phyloP scores from a whole-genome alignment of 768 basidiomycete species.

The Dendrothele bispora region DNA sequence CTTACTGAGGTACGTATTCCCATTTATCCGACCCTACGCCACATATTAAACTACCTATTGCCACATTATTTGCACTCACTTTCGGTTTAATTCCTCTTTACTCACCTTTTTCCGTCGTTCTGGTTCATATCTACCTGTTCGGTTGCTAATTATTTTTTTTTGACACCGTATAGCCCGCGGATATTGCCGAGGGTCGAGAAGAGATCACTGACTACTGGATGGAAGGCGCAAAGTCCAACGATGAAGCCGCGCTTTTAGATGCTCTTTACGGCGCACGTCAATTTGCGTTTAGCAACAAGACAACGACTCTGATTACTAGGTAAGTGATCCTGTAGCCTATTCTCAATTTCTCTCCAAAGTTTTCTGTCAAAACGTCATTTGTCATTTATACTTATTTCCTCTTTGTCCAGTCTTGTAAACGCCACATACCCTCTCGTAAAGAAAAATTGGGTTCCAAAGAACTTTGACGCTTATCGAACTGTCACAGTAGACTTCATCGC shows the following conservation, averaged over 20 bases:
- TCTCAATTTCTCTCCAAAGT: not conserved
- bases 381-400: not conserved
- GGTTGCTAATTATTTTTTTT: no score
- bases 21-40: not conserved
- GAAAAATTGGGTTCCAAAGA: constrained; percentile 21
- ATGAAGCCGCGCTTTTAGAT: constrained; percentile 24
- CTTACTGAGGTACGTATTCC: constrained; percentile 28
- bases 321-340: constrained; percentile 27
- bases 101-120: no score
- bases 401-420: constrained; percentile 19
- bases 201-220: constrained; percentile 34
- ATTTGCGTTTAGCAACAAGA: constrained; percentile 32
- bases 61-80: no score
- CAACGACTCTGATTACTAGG: constrained; percentile 18
- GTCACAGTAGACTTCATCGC: constrained; percentile 32
- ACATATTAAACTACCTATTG: not conserved
- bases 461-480: constrained; percentile 24
- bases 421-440: constrained; percentile 21
- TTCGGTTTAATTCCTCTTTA: no score
- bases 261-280: constrained; percentile 29
- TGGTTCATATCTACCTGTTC: not conserved
- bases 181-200: constrained; percentile 32
- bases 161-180: constrained; percentile 23
- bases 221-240: constrained; percentile 18
- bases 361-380: not conserved